Evolutionary conservation across 2,329 filamentous ascomycete genomes (phyloP).

Genomic region (Colletotrichum sp.): DNA sequence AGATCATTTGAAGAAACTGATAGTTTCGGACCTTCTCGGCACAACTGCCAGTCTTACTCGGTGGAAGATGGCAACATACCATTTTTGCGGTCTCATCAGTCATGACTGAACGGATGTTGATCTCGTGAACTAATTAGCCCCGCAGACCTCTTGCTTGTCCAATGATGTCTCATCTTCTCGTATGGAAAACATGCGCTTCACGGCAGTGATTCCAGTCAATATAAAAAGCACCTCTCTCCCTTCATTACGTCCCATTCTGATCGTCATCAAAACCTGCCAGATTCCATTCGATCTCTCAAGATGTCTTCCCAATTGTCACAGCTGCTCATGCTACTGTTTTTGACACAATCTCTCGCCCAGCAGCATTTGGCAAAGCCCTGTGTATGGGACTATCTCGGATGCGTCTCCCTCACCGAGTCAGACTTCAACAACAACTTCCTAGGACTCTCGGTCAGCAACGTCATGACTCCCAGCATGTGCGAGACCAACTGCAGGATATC

Average conservation of each 20-base stretch:
- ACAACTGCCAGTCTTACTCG: not conserved
- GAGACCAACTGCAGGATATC: not conserved
- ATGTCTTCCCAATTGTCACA: not conserved
- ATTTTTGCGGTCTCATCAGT: not conserved
- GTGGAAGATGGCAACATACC: not conserved
- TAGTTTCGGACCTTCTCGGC: not conserved
- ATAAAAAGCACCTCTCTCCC: not conserved
- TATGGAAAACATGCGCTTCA: fast-evolving
- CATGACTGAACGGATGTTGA: fast-evolving
- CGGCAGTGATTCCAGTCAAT: fast-evolving
- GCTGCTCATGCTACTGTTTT: not conserved
- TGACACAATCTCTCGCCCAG: not conserved
- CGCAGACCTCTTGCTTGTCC: not conserved
- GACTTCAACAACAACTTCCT: not conserved
- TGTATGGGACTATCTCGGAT: not conserved
- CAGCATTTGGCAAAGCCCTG: not conserved
- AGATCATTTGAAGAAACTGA: not conserved
- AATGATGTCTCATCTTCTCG: fast-evolving
- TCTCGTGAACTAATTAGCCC: fast-evolving
- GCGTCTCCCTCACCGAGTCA: not conserved
- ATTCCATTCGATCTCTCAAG: not conserved
- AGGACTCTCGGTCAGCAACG: not conserved
- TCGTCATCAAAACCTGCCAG: not conserved
- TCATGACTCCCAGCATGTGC: not conserved
- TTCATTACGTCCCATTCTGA: not conserved